These are phyloP conservation scores for Dothiorella sarmentorum DNA, from an alignment of 2,329 filamentous ascomycete species.

Conservation along the genomic window DNA sequence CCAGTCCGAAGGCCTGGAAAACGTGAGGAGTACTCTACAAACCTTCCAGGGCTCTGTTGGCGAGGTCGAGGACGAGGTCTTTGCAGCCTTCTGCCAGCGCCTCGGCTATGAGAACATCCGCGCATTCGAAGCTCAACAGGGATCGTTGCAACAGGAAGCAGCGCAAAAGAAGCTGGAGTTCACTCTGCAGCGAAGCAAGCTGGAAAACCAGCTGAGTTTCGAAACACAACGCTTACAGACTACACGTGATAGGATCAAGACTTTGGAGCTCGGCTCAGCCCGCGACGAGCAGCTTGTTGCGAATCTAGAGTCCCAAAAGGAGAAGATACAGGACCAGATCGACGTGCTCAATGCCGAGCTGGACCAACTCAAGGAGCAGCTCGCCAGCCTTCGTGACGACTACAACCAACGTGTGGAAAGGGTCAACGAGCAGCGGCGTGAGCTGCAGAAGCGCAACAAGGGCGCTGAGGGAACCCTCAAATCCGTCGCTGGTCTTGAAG, in stretches of 20 bases:
- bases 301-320: constrained; percentile 68
- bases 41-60: constrained; percentile 64
- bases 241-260: constrained; percentile 65
- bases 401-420: constrained; percentile 68
- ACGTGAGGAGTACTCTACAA: constrained; percentile 54
- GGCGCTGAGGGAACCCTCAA: constrained; percentile 74
- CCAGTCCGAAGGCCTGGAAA: constrained; percentile 66
- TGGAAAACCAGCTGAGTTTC: constrained; percentile 60
- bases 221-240: constrained; percentile 69
- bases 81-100: constrained; percentile 77
- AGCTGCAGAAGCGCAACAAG: constrained; percentile 79
- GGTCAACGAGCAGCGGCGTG: constrained; percentile 72
- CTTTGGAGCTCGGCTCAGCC: constrained; percentile 63
- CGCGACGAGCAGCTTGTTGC: constrained; percentile 66
- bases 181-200: constrained; percentile 67
- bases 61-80: constrained; percentile 83
- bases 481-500: constrained; percentile 74
- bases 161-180: constrained; percentile 84
- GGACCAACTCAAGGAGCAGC: constrained; percentile 67
- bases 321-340: constrained; percentile 68
- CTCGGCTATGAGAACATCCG: constrained; percentile 87
- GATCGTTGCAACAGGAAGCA: constrained; percentile 85
- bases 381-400: constrained; percentile 66
- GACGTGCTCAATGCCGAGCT: constrained; percentile 72
- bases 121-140: constrained; percentile 90